Evolutionary conservation across 495 filamentous ascomycete genomes (phyloP).

Genomic region (Podospora didyma): DNA sequence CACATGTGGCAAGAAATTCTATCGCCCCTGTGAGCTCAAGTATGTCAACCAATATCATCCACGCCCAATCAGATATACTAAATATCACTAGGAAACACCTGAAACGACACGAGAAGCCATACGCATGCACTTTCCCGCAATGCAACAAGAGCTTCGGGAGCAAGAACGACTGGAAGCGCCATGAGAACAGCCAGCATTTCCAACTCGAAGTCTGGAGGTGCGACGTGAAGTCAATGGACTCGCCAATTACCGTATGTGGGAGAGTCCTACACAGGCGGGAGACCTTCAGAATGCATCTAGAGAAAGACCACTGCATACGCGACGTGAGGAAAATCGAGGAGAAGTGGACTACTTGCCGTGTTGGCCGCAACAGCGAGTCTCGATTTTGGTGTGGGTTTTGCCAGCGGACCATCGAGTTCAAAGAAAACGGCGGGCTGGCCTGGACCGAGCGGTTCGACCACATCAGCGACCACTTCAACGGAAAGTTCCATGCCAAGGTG

Average conservation of each 20-base stretch:
- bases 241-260: slow-evolving; percentile 42
- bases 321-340: slow-evolving; percentile 38
- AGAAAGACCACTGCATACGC: slow-evolving; percentile 46
- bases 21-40: slow-evolving; percentile 67
- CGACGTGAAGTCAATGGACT: slow-evolving; percentile 30
- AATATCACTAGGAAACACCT: slow-evolving; percentile 66
- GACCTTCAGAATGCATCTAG: slow-evolving; percentile 57
- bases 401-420: slow-evolving; percentile 50
- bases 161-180: slow-evolving; percentile 96
- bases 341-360: slow-evolving; percentile 50
- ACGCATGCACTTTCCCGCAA: slow-evolving; percentile 73
- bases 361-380: slow-evolving; percentile 64
- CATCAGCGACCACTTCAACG: slow-evolving; percentile 74
- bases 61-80: background rate
- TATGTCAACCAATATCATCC: slow-evolving; percentile 33
- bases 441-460: slow-evolving; percentile 82
- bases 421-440: slow-evolving; percentile 51
- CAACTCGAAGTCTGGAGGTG: slow-evolving; percentile 78
- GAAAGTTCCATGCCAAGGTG: slow-evolving; percentile 25
- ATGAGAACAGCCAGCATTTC: slow-evolving; percentile 85
- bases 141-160: slow-evolving; percentile 82
- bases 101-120: slow-evolving; percentile 82
- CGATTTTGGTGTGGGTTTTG: slow-evolving; percentile 95
- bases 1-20: slow-evolving; percentile 52
- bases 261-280: slow-evolving; percentile 60